Percentiles rank a stretch among this genome's conserved stretches.
These are phyloP conservation scores for Aspergillus quadricinctus DNA, from an alignment of 2,329 filamentous ascomycete genomes.

Conservation along the genomic window DNA sequence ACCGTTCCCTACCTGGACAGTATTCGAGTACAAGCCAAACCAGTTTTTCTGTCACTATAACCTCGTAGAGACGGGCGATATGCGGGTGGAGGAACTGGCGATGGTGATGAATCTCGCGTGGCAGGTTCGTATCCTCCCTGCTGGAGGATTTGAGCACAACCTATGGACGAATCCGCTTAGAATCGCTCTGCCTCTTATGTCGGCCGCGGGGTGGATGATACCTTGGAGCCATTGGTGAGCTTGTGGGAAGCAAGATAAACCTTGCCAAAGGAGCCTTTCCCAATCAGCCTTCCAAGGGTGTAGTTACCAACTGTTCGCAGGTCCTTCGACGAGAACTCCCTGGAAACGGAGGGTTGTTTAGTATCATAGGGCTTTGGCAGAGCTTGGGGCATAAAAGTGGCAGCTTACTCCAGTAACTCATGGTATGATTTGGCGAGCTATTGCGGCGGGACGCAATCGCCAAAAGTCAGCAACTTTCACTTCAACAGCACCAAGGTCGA, in stretches of 20 bases:
- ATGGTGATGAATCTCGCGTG: conserved; percentile 96
- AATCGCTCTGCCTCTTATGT: conserved; percentile 6
- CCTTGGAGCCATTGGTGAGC: conserved; percentile 97
- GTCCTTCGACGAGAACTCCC: conserved; percentile 90
- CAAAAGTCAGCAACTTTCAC: conserved; percentile 15
- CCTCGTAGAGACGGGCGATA: conserved; percentile 93
- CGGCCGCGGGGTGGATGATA: conserved; percentile 30
- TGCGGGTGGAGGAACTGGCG: conserved; percentile 96
- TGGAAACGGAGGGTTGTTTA: conserved; percentile 37
- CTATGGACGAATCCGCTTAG: conserved; percentile 42
- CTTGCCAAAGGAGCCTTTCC: conserved; percentile 97
- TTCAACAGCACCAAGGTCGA: background rate
- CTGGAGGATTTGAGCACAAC: conserved; percentile 98
- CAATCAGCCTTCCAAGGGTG: conserved; percentile 82
- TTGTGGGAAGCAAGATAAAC: conserved; percentile 96
- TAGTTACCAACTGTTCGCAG: conserved; percentile 94
- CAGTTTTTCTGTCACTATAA: conserved; percentile 90
- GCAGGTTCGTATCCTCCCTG: conserved; percentile 91
- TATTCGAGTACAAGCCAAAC: conserved; percentile 98
- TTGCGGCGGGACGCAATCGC: conserved; percentile 10
- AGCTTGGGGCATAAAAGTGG: background rate
- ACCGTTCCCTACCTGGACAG: conserved; percentile 66
- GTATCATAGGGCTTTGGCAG: background rate
- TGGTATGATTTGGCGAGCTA: conserved; percentile 97
- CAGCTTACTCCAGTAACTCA: conserved; percentile 81